phyloP scores from a whole-genome alignment of 2,329 filamentous ascomycete species.

The Mycosphaerella sp. region DNA sequence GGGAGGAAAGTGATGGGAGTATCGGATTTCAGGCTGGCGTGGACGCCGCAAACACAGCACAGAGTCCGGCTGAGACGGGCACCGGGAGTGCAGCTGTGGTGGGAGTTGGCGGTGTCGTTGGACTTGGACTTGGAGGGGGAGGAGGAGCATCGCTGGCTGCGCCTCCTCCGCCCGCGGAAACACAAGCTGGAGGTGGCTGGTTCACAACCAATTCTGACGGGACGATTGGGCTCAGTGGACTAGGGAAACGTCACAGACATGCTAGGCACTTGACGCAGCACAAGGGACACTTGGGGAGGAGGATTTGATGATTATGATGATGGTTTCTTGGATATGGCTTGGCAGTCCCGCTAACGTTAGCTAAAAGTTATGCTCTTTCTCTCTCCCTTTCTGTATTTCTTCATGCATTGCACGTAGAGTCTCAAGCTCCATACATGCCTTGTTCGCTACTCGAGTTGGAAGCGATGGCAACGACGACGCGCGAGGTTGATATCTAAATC shows the following conservation, averaged over 20 bases:
- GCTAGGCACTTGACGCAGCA: slow-evolving; percentile 24
- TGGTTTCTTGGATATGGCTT: too few species aligned
- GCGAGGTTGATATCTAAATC: too few species aligned
- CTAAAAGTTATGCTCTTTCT: too few species aligned
- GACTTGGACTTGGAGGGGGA: not conserved
- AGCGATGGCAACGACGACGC: too few species aligned
- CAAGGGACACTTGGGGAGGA: slow-evolving; percentile 21
- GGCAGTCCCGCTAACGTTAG: too few species aligned
- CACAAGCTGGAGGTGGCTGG: slow-evolving; percentile 2
- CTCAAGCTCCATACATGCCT: too few species aligned
- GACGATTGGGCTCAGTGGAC: slow-evolving; percentile 2
- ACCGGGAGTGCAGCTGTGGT: not conserved
- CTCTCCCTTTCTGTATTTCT: too few species aligned
- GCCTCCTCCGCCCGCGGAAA: not conserved
- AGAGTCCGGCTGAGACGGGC: slow-evolving; percentile 2
- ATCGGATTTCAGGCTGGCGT: not conserved
- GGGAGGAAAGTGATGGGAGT: slow-evolving; percentile 1
- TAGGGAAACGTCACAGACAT: slow-evolving; percentile 20
- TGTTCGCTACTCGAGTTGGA: too few species aligned
- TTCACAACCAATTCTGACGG: slow-evolving; percentile 10
- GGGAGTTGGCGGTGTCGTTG: not conserved
- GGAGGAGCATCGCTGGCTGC: not conserved
- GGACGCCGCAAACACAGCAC: not conserved
- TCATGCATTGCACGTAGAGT: too few species aligned
- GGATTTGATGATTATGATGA: not conserved